Evolutionary conservation across 345 rosid genomes (phyloP).

Genomic region (Gossypium bickii): DNA sequence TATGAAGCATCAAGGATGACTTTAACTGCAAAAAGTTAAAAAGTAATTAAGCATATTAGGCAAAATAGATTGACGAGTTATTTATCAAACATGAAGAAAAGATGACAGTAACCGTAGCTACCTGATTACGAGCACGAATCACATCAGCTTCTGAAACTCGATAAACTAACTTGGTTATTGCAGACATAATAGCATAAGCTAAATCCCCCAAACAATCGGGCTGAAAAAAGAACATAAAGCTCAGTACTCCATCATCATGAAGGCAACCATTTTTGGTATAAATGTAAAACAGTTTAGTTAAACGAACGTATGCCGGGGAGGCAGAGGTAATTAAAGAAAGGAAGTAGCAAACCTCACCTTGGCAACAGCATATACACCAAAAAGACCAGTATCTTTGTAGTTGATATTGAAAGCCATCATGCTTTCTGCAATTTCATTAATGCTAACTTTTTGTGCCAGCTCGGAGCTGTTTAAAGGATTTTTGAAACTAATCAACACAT

Average conservation of each 20-base stretch:
- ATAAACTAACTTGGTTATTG: conserved; percentile 66
- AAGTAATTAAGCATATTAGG: background rate
- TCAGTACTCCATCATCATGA: background rate
- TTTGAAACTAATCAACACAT: conserved; percentile 18
- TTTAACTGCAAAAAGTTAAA: conserved; percentile 54
- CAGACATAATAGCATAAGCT: conserved; percentile 87
- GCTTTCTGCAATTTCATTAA: conserved; percentile 89
- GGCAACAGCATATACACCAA: conserved; percentile 94
- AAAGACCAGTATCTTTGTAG: conserved; percentile 96
- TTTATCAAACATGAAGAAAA: conserved; percentile 1
- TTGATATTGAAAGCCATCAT: conserved; percentile 98
- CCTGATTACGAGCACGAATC: conserved; percentile 95
- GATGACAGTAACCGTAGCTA: conserved; percentile 12
- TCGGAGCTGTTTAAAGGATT: conserved; percentile 55
- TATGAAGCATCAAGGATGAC: conserved; percentile 87
- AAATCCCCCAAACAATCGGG: conserved; percentile 82
- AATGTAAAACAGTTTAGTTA: too few relatives aligned
- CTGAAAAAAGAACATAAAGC: conserved; percentile 34
- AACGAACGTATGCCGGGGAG: too few relatives aligned
- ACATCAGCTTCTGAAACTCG: conserved; percentile 96
- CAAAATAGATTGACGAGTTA: background rate
- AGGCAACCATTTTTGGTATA: too few relatives aligned
- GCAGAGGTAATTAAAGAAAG: background rate
- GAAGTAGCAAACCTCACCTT: conserved; percentile 48
- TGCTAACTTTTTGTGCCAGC: conserved; percentile 78